A percentile compares a stretch with the other conserved stretches of the same genome.
These are phyloP conservation scores for Emmonsia crescens DNA, from an alignment of 2,329 filamentous ascomycete genomes.

Conservation along the genomic window DNA sequence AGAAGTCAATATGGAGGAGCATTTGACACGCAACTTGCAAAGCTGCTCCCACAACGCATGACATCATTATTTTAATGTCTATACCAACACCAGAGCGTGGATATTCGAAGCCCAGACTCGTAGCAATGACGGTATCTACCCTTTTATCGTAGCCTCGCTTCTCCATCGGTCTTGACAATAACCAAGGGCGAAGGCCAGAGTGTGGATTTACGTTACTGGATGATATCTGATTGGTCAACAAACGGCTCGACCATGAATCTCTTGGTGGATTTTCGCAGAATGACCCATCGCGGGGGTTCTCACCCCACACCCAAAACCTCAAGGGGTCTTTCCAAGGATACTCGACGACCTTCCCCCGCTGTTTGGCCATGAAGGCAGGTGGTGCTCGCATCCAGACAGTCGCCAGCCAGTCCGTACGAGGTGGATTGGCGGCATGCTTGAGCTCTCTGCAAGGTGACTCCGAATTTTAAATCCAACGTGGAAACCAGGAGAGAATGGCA, in stretches of 20 bases:
- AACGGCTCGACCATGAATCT: background rate
- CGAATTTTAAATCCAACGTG: background rate
- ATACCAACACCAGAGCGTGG: constrained; percentile 20
- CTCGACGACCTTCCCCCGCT: background rate
- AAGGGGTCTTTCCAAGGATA: background rate
- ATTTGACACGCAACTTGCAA: background rate
- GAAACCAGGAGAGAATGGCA: background rate
- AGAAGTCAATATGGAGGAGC: background rate
- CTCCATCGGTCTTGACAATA: background rate
- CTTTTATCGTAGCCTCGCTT: background rate
- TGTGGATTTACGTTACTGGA: background rate
- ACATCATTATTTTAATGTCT: background rate
- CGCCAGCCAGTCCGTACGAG: background rate
- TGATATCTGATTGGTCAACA: constrained; percentile 1
- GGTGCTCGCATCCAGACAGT: constrained; percentile 25
- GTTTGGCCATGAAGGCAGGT: constrained; percentile 13
- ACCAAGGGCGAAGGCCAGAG: background rate
- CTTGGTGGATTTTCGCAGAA: background rate
- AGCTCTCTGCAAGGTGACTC: constrained; percentile 21
- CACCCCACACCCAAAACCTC: background rate
- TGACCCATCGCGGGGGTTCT: background rate
- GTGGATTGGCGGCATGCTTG: constrained; percentile 23
- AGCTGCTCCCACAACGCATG: background rate
- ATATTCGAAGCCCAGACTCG: constrained; percentile 29
- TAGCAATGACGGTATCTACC: constrained; percentile 30